phyloP scores from a whole-genome alignment of 2,329 filamentous ascomycete species.

The Stenocarpella maydis region DNA sequence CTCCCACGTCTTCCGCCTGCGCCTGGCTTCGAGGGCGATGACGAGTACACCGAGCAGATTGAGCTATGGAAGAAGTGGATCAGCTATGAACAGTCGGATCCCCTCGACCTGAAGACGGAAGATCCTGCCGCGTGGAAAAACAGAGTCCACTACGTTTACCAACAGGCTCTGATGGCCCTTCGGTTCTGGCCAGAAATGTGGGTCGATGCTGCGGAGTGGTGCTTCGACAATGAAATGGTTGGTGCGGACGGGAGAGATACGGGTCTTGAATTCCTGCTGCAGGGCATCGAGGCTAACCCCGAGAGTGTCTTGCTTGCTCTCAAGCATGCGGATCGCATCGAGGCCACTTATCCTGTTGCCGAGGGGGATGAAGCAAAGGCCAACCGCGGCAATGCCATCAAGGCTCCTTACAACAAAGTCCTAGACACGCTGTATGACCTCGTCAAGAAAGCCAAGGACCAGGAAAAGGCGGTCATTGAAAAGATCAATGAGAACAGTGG shows the following conservation, averaged over 20 bases:
- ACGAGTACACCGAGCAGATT: conserved; percentile 85
- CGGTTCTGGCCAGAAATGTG: conserved; percentile 96
- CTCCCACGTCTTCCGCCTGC: conserved; percentile 84
- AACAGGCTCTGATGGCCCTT: conserved; percentile 90
- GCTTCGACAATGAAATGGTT: conserved; percentile 76
- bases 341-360: conserved; percentile 77
- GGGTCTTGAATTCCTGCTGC: conserved; percentile 79
- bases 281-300: conserved; percentile 88
- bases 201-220: conserved; percentile 95
- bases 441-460: conserved; percentile 74
- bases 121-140: conserved; percentile 78
- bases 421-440: conserved; percentile 89
- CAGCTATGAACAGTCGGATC: conserved; percentile 92
- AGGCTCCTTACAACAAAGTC: conserved; percentile 83
- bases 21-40: conserved; percentile 84
- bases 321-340: conserved; percentile 87
- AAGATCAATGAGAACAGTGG: conserved; percentile 61
- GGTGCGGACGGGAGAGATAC: conserved; percentile 64
- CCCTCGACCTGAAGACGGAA: conserved; percentile 83
- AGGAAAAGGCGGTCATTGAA: conserved; percentile 65
- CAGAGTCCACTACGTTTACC: conserved; percentile 89
- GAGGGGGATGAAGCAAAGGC: conserved; percentile 79
- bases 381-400: conserved; percentile 79
- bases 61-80: conserved; percentile 95
- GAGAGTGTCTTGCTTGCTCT: conserved; percentile 92